Evolutionary conservation across 148 eudicot species (phyloP), one percentile per base, ranked within the genome.

Genomic region (Euryodendron excelsum): DNA sequence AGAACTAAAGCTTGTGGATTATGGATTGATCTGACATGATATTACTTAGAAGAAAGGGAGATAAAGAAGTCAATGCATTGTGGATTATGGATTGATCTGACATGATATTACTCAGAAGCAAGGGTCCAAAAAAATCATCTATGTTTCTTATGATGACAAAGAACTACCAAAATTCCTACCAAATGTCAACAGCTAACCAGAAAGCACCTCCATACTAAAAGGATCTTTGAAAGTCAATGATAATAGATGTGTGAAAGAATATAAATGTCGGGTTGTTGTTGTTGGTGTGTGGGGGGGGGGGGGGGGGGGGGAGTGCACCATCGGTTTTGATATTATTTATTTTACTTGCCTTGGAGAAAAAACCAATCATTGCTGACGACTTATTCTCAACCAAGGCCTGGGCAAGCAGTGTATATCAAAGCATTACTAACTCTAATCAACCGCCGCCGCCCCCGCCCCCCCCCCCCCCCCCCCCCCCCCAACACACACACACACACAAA

Each of bases 1-100:
- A n/a, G n/a, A n/a, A n/a, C n/a, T n/a, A n/a, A n/a, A n/a, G 33
- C 27, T 23, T 6, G 20, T 39, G 28, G 58, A 33, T 28, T 6
- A n/a, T 62, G 59, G 59, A 12, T 18, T 63, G 28, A 45, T 47
- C 70, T 18, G 55, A 17, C 25, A 61, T 18, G 15, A 10, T 60
- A 61, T 75, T 41, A 23, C 37, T 41, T 6, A 18, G 77, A 21
- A 18, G 60, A n/a, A 55, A 73, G 64, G 34, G 33, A 73, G 60
- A 31, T 21, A 52, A 21, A 67, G 28, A 52, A n/a, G 63, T 60
- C 20, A n/a, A n/a, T n/a, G 33, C 27, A n/a, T 23, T 6, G 20
- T 39, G 28, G 58, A 33, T 28, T 6, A n/a, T 62, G 59, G 59
- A 12, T 18, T 63, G 28, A 45, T 47, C 70, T 18, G 55, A 17